Percentiles rank a stretch among this genome's conserved stretches.
These are phyloP conservation scores for Lasiosphaeria hispida DNA, from an alignment of 495 filamentous ascomycete species.

Conservation along the genomic window DNA sequence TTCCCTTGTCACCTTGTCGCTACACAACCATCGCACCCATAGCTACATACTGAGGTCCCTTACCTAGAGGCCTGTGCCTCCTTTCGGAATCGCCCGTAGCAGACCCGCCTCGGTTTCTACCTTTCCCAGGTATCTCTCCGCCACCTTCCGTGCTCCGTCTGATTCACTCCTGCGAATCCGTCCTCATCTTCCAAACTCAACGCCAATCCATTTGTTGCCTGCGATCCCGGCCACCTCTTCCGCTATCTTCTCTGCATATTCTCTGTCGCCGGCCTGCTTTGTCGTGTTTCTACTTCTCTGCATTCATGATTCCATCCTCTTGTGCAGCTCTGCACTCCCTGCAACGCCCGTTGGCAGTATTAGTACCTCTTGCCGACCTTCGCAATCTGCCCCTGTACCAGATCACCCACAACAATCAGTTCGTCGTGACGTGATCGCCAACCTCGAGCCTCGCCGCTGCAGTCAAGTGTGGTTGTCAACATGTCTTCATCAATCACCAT, in stretches of 20 bases:
- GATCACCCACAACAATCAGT: background rate
- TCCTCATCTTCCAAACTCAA: background rate
- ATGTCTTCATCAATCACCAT: constrained; percentile 57
- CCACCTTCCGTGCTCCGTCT: background rate
- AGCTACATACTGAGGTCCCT: too few relatives aligned
- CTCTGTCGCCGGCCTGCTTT: background rate
- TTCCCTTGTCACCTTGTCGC: background rate
- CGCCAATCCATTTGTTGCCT: background rate
- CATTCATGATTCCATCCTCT: constrained; percentile 26
- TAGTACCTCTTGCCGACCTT: constrained; percentile 1
- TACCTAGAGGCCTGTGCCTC: constrained; percentile 6
- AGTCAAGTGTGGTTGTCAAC: constrained; percentile 3
- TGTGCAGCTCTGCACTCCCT: constrained; percentile 28
- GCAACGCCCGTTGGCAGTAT: constrained; percentile 18
- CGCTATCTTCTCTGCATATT: background rate
- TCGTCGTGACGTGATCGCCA: background rate
- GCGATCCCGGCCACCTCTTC: background rate
- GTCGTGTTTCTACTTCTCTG: background rate
- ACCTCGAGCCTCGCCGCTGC: background rate
- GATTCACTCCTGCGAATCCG: background rate
- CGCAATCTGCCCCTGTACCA: background rate
- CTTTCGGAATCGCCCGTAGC: background rate
- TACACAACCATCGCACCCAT: background rate
- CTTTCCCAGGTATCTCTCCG: too few relatives aligned
- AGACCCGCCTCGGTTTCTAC: too few relatives aligned